Base-by-base conservation (phyloP, 176 grass and related monocot genomes). In the Elymus sibiricus region DNA sequence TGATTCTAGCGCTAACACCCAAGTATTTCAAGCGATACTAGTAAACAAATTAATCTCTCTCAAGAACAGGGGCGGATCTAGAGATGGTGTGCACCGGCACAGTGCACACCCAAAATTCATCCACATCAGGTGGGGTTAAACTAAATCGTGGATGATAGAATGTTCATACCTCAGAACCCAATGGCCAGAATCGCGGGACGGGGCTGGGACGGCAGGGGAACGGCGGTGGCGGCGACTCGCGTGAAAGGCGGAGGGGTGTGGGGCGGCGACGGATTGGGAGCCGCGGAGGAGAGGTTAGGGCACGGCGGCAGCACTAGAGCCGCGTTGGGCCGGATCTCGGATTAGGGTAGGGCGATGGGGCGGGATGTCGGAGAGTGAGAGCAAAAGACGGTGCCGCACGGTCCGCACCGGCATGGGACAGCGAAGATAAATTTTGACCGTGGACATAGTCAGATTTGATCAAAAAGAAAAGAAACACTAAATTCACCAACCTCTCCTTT, bases 201-300 rank as follows among this genome's bases (percentile, higher is more conserved):
- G 24, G 71, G 25, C 17, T 47, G 7, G 44, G 42, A 47, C 71
- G 9, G 71, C 71, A 47, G 11, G 70, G 40, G 71, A 28, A 28
- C 69, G 69, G 37, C 37, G 37, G 35, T 11, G 34, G 37, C 70
- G 70, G 71, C 71, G 71, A 13, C 40, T 25, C 13, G 24, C 40
- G 40, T 24, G 71, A 4, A 37, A 28, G 70, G 34, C 6, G 25
- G 6, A 74, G 71, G 71, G 25, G 71, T 3, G 2, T 1, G 7
- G 6, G 25, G 12, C 12, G 70, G 70, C 1, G 34, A 40, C 9
- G 35, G 21, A 25, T 25, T 27, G 70, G 40, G 40, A 9, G 40
- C 70, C 70, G 70, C 24, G 24, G 70, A 74, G 70, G n/a, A 74
- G 71, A 74, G 71, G 12, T 47, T 74, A 74, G 71, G 42, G 40